Evolutionary conservation across 345 rosid species (phyloP), one percentile per base, ranked within the genome.

Genomic region (Viola odorata): DNA sequence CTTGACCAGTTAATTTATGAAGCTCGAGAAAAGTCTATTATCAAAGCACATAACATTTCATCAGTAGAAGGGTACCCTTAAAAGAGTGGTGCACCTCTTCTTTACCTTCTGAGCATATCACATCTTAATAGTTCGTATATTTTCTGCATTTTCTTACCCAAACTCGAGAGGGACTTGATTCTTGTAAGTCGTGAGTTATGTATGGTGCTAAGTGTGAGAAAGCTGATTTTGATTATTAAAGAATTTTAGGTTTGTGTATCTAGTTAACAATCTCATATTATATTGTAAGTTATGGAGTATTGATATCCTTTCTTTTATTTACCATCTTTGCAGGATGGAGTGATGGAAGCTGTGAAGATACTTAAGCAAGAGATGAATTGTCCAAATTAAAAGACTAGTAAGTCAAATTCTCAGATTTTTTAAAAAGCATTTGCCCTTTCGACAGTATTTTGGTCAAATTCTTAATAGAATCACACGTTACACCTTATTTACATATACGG

Each of bases 291-390:
- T 23, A 23, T 23, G 32, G 32, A 23, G 32, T 23, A 23, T 23
- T 23, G 32, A 23, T 23, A 23, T 23, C 32, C 32, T 17, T 45
- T 12, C 14, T 41, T 45, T 54, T 39, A 5, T 44, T 53, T 4
- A 3, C 56, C n/a, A 48, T 45, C 23, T 58, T 47, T 67, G 71
- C 77, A 91, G 98, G 90, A 88, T 74, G 96, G 98, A 70, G 88
- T 85, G 55, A 58, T 73, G 32, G 88, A 86, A 77, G 98, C 95
- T 53, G 90, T 85, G 66, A 85, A 69, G 66, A 76, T 82, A 61
- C 81, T 91, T 37, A 75, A 79, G 75, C 77, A 85, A 72, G 88
- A 83, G 69, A 66, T 86, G 55, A 66, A 11, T n/a, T 57, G 55
- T 45, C 53, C 64, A 4, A 41, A 12, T 42, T 61, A 49, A 32